Percentiles rank a stretch among this genome's conserved stretches.
Evolutionary conservation across 2,329 filamentous ascomycete species (phyloP).

Genomic region (Trichoderma polysporum): DNA sequence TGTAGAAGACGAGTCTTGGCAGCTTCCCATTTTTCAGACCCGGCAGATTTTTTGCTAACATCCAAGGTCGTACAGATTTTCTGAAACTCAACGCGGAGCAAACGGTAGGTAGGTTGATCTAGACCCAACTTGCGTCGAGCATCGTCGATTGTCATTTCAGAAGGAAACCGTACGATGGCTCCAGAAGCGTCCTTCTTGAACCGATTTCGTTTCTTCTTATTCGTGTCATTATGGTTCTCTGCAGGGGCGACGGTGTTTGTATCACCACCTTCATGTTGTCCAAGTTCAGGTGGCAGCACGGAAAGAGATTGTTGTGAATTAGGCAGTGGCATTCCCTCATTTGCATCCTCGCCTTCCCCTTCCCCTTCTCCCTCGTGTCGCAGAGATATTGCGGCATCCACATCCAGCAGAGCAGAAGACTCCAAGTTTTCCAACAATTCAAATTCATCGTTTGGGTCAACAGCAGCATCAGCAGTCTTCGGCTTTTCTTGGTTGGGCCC

Average conservation of each 20-base stretch:
- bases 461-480: slow-evolving; percentile 24
- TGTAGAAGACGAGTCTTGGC: slow-evolving; percentile 67
- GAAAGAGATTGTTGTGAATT: background rate
- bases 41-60: slow-evolving; percentile 76
- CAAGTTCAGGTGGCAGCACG: background rate
- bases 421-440: slow-evolving; percentile 24
- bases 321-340: background rate
- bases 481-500: slow-evolving; percentile 58
- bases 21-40: slow-evolving; percentile 70
- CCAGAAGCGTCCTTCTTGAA: slow-evolving; percentile 66
- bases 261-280: background rate
- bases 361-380: background rate
- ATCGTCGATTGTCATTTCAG: slow-evolving; percentile 79
- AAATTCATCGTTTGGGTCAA: background rate
- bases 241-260: background rate
- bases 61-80: slow-evolving; percentile 65
- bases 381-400: background rate
- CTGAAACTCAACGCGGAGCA: slow-evolving; percentile 66
- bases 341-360: background rate
- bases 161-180: slow-evolving; percentile 73
- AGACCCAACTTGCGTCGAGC: slow-evolving; percentile 69
- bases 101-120: slow-evolving; percentile 61
- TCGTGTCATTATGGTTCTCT: slow-evolving; percentile 28
- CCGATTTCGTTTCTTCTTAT: slow-evolving; percentile 67
- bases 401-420: slow-evolving; percentile 15